Conservation (phyloP, 1,139 yeast genomes). For the Komagataea norvegica region DNA sequence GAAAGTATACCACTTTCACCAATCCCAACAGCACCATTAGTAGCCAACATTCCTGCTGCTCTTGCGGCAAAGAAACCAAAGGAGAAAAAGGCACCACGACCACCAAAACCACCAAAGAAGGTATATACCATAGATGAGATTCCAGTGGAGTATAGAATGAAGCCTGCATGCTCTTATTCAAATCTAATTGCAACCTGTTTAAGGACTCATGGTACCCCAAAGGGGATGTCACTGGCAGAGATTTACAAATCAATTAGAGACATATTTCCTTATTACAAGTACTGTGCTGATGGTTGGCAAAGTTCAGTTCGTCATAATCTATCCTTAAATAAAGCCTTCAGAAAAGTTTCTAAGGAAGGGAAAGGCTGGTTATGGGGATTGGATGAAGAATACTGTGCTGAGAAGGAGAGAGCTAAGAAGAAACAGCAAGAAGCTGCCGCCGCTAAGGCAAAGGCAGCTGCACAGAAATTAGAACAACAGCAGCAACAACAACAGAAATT, state of each 20-base stretch:
- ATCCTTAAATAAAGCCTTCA: constrained; percentile 78
- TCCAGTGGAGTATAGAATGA: constrained; percentile 78
- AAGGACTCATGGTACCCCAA: constrained; percentile 54
- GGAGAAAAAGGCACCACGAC: constrained; percentile 43
- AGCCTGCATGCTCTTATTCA: constrained; percentile 79
- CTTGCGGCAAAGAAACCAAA: constrained; percentile 25
- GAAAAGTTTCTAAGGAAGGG: constrained; percentile 71
- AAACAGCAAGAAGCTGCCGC: constrained; percentile 62
- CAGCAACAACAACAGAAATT: constrained; percentile 35
- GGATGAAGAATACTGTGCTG: constrained; percentile 78
- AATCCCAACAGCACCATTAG: no score
- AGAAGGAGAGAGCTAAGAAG: constrained; percentile 70
- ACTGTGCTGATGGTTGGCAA: constrained; percentile 98
- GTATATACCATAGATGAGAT: constrained; percentile 70
- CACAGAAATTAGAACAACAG: constrained; percentile 46
- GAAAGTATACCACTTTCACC: no score
- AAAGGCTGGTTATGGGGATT: constrained; percentile 93
- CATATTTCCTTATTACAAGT: constrained; percentile 82
- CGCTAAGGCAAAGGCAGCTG: constrained; percentile 54
- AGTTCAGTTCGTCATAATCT: constrained; percentile 86
- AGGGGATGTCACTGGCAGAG: constrained; percentile 80
- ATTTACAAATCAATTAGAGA: constrained; percentile 84
- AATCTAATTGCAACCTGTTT: constrained; percentile 76
- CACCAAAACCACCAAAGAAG: constrained; percentile 52
- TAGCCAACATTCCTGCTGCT: no score